phyloP scores from a whole-genome alignment of 2,329 filamentous ascomycete genomes.

The Cercospora zeina region DNA sequence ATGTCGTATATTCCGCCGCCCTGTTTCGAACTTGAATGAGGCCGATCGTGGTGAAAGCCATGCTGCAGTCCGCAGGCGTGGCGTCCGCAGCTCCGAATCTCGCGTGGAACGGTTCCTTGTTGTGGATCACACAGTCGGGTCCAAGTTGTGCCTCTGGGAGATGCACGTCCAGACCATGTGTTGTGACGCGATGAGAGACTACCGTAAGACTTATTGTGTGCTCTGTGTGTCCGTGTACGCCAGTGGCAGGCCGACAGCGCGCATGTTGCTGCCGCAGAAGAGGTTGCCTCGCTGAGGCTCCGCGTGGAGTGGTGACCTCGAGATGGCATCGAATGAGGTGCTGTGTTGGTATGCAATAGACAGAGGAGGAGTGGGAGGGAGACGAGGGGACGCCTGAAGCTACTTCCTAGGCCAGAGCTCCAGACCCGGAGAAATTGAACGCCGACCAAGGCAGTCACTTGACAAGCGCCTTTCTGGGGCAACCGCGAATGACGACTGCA shows the following conservation, averaged over 20 bases:
- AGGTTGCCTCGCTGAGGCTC: not conserved
- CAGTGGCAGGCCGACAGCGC: not conserved
- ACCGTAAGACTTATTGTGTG: not conserved
- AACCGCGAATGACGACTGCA: slow-evolving; percentile 9
- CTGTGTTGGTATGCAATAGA: not conserved
- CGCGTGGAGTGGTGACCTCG: not conserved
- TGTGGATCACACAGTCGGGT: not conserved
- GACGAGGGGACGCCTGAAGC: not conserved
- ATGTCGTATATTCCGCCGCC: not conserved
- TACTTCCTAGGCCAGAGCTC: not conserved
- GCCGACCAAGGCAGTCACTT: not conserved
- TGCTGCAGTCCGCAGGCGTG: not conserved
- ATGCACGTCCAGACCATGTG: not conserved
- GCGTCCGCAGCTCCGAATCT: not conserved
- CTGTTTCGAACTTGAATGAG: not conserved
- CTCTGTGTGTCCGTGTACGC: not conserved
- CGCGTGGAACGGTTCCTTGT: not conserved
- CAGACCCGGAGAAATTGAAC: not conserved
- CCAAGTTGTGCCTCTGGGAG: not conserved
- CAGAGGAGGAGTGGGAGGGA: not conserved
- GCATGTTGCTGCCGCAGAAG: not conserved
- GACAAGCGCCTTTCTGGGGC: slow-evolving; percentile 1
- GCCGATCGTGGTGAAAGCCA: not conserved
- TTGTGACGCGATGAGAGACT: too few relatives aligned
- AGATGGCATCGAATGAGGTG: not conserved